These are phyloP conservation scores for Homolaphlyctis polyrhiza DNA, from an alignment of 371 early-diverging fungal genomes.

Conservation along the genomic window DNA sequence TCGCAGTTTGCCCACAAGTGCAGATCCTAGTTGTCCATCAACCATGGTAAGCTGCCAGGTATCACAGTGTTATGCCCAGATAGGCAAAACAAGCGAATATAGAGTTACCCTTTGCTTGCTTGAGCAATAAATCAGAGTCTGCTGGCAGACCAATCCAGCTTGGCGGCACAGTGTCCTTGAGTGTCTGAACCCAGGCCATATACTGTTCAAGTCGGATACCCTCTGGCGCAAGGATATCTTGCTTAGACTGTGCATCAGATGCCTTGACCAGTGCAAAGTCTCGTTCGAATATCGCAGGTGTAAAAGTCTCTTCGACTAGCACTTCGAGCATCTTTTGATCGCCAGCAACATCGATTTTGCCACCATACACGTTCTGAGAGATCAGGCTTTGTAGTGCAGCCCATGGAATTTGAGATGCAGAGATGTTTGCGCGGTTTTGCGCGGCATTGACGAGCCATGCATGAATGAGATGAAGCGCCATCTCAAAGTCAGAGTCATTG, in stretches of 20 bases:
- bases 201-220: constrained; percentile 85
- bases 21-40: constrained; percentile 51
- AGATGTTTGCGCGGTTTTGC: constrained; percentile 78
- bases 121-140: constrained; percentile 88
- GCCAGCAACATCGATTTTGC: constrained; percentile 88
- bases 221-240: constrained; percentile 71
- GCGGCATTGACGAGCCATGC: constrained; percentile 82
- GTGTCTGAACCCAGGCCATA: constrained; percentile 75
- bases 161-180: constrained; percentile 94
- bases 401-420: constrained; percentile 96
- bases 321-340: constrained; percentile 85
- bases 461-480: constrained; percentile 84
- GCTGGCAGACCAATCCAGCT: constrained; percentile 94
- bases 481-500: constrained; percentile 94
- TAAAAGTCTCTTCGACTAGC: constrained; percentile 83
- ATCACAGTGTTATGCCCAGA: no score
- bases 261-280: constrained; percentile 68
- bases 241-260: constrained; percentile 28
- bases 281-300: constrained; percentile 73
- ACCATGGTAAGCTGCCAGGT: no score
- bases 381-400: constrained; percentile 82
- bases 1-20: constrained; percentile 38
- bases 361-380: constrained; percentile 91
- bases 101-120: constrained; percentile 52
- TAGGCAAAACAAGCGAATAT: no score